These are phyloP conservation scores for Pinus tabuliformis DNA, from an alignment of 75 land plant species.

Conservation along the genomic window DNA sequence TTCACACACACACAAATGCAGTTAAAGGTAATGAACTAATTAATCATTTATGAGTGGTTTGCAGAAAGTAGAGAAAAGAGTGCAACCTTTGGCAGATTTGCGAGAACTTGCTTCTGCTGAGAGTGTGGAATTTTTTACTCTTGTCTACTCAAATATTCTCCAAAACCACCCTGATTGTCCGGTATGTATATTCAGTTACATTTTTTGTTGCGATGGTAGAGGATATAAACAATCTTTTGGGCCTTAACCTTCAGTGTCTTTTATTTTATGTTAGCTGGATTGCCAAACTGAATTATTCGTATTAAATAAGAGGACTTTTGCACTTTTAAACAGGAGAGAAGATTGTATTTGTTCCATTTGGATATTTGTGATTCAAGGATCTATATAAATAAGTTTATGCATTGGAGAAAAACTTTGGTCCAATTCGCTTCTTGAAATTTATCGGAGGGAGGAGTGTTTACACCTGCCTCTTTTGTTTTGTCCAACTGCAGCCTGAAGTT, in stretches of 20 bases:
- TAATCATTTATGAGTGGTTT: neutral
- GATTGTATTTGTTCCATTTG: neutral
- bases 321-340: no score
- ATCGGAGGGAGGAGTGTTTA: neutral
- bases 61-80: slow-evolving; percentile 95
- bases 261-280: neutral
- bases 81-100: slow-evolving; percentile 74
- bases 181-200: slow-evolving; percentile 28
- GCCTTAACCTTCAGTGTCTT: neutral
- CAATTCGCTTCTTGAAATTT: neutral
- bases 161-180: slow-evolving; percentile 98
- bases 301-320: no score
- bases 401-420: neutral
- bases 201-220: neutral
- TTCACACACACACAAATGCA: neutral
- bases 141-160: slow-evolving; percentile 84
- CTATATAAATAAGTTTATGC: no score
- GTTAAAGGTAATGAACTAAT: neutral
- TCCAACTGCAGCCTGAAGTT: slow-evolving; percentile 81
- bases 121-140: slow-evolving; percentile 84
- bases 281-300: neutral
- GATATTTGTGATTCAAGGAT: neutral
- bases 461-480: neutral
- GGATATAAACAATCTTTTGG: neutral
- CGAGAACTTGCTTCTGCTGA: slow-evolving; percentile 98